Evolutionary conservation across 768 basidiomycete species (phyloP), one percentile per base, ranked within the genome.

Genomic region (Paxillus involutus): DNA sequence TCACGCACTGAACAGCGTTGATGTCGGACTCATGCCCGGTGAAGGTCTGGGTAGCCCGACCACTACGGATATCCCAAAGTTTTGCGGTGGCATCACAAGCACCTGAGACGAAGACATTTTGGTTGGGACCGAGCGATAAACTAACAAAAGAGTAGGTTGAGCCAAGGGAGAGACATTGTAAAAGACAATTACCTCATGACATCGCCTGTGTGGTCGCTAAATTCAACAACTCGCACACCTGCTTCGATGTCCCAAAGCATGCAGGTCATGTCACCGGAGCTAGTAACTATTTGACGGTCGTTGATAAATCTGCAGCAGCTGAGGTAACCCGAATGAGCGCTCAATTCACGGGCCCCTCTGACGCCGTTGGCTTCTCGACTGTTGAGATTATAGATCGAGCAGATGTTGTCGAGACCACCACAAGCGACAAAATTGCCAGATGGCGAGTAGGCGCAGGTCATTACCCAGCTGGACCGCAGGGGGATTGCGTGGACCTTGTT

Each of bases 171-270:
- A 42, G 41, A 50, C 9, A 51, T 4, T 47, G 12, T 30, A 19
- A 44, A 40, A 52, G 30, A n/a, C 40, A 37, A 2, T 63, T 66
- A 96, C 96, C 94, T 98, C 96, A 99, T 99, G 56, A 99, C 96
- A 76, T 99, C 96, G 41, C 97, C 96, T 14, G 97, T 98, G 69
- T 99, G 96, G 73, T 99, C 96, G 67, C 91, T 97, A 73, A 99
- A 99, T 75, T 98, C 97, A 63, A 96, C 90, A n/a, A 95, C 90
- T 58, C 96, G 79, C 2, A 96, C 94, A 59, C 96, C 97, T 24
- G 94, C 93, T 73, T 99, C 96, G 56, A 99, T 93, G 73, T 99
- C 96, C 96, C 97, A 99, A 29, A 98, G 81, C 95, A 99, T 98
- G 72, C 96, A 99, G 32, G 96, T 97, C 96, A 99, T 99, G 71